These are phyloP conservation scores for Clarireedia sp. DNA, from an alignment of 2,329 filamentous ascomycete species.

Conservation along the genomic window DNA sequence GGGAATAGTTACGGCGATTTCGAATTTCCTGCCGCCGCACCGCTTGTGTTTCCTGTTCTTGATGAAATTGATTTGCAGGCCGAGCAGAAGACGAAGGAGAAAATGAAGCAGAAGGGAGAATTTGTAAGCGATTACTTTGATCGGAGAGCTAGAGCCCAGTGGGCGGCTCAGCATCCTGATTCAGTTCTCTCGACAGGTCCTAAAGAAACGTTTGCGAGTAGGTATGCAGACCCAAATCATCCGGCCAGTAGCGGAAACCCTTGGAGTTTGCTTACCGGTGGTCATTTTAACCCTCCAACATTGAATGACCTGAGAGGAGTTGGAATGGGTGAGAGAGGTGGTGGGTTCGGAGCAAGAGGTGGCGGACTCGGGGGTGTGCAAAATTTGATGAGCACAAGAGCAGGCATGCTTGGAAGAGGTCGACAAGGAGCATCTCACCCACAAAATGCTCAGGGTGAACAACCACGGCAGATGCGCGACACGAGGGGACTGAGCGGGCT, in stretches of 20 bases:
- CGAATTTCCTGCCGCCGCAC: slow-evolving; percentile 32
- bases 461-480: not conserved
- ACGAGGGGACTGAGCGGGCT: not conserved
- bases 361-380: no score
- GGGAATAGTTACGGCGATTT: slow-evolving; percentile 32
- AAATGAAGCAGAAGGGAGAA: slow-evolving; percentile 32
- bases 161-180: slow-evolving; percentile 32
- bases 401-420: not conserved
- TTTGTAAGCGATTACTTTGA: slow-evolving; percentile 22
- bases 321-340: not conserved
- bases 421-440: not conserved
- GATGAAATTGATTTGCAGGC: slow-evolving; percentile 21
- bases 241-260: slow-evolving; percentile 41
- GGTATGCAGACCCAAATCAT: slow-evolving; percentile 44
- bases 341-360: not conserved
- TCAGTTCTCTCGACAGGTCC: slow-evolving; percentile 30
- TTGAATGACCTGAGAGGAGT: not conserved
- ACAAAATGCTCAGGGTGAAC: not conserved
- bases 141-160: slow-evolving; percentile 31
- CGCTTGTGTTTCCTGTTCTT: slow-evolving; percentile 33
- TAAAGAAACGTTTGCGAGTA: slow-evolving; percentile 35
- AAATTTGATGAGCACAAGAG: not conserved
- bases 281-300: slow-evolving; percentile 29
- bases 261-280: slow-evolving; percentile 39
- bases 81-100: slow-evolving; percentile 22